Percentiles rank a stretch among this genome's conserved stretches.
Conservation (phyloP, 2,329 filamentous ascomycete genomes). For the Neoscytalidium dimidiatum region DNA sequence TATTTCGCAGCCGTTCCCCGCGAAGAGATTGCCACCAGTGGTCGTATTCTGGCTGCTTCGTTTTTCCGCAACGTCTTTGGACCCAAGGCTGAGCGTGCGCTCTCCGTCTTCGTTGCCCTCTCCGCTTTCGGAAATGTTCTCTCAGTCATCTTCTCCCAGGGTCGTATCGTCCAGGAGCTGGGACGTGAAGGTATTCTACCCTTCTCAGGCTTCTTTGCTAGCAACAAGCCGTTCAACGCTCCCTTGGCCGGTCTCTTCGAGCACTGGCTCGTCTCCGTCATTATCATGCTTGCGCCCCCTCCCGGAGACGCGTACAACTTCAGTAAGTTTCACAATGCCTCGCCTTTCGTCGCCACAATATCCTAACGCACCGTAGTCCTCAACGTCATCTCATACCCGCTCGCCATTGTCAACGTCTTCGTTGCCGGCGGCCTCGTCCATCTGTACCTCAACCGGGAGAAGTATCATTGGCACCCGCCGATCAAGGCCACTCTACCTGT, state of each 20-base stretch:
- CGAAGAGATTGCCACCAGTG: constrained; percentile 56
- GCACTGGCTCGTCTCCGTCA: constrained; percentile 65
- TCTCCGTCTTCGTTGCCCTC: constrained; percentile 67
- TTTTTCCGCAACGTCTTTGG: constrained; percentile 62
- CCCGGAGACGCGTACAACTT: constrained; percentile 69
- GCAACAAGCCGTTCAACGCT: constrained; percentile 64
- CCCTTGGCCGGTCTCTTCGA: constrained; percentile 63
- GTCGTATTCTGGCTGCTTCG: constrained; percentile 56
- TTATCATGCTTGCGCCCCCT: constrained; percentile 68
- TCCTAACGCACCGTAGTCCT: constrained; percentile 3
- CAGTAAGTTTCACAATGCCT: constrained; percentile 41
- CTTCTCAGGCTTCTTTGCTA: constrained; percentile 63
- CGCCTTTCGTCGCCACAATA: not conserved
- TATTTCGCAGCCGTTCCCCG: constrained; percentile 65
- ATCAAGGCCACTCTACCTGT: constrained; percentile 54
- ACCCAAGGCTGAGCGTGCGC: constrained; percentile 55
- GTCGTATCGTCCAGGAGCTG: constrained; percentile 66
- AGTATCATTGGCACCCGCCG: constrained; percentile 51
- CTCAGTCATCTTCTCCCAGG: constrained; percentile 68
- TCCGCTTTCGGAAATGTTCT: constrained; percentile 70
- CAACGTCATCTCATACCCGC: constrained; percentile 65
- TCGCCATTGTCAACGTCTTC: constrained; percentile 58
- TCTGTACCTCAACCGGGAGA: constrained; percentile 45
- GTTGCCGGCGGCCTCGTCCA: constrained; percentile 52
- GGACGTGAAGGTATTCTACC: constrained; percentile 68